Percentiles rank a stretch among this genome's conserved stretches.
Evolutionary conservation across 768 basidiomycete genomes (phyloP).

Genomic region (Podaxis rugospora): DNA sequence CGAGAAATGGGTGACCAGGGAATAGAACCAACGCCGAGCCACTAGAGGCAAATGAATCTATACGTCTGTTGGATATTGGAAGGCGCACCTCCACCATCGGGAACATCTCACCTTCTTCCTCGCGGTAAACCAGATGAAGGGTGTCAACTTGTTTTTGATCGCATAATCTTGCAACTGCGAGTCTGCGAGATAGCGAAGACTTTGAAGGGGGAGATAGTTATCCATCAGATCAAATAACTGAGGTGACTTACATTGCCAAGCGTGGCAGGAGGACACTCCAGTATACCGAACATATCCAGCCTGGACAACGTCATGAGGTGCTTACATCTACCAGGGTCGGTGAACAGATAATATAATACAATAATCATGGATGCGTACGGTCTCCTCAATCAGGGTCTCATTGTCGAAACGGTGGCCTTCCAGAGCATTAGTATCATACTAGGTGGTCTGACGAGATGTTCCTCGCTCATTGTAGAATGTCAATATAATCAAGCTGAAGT

Average conservation of each 20-base stretch:
- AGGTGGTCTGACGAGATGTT: neutral
- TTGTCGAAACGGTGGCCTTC: conserved; percentile 51
- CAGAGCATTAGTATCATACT: conserved; percentile 26
- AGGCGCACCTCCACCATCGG: conserved; percentile 45
- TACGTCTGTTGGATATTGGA: too few species aligned
- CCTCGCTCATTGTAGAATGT: conserved; percentile 61
- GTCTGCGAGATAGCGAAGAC: conserved; percentile 47
- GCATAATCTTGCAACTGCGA: conserved; percentile 44
- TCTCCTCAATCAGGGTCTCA: conserved; percentile 58
- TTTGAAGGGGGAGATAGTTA: neutral
- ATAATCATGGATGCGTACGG: conserved; percentile 23
- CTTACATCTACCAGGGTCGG: conserved; percentile 45
- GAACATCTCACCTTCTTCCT: conserved; percentile 62
- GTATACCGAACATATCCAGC: conserved; percentile 60
- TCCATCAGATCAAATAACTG: neutral
- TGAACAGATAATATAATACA: neutral
- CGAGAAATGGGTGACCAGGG: conserved; percentile 58
- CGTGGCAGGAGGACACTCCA: conserved; percentile 53
- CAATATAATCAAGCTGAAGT: conserved; percentile 72
- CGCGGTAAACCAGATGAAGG: conserved; percentile 65
- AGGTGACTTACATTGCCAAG: conserved; percentile 43
- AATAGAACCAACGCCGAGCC: conserved; percentile 50
- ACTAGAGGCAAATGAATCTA: conserved; percentile 19
- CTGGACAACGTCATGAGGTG: conserved; percentile 60
- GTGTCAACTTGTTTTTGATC: conserved; percentile 48